Base-by-base conservation (phyloP, 2,329 filamentous ascomycete species). In the Penicillium rolfsii region DNA sequence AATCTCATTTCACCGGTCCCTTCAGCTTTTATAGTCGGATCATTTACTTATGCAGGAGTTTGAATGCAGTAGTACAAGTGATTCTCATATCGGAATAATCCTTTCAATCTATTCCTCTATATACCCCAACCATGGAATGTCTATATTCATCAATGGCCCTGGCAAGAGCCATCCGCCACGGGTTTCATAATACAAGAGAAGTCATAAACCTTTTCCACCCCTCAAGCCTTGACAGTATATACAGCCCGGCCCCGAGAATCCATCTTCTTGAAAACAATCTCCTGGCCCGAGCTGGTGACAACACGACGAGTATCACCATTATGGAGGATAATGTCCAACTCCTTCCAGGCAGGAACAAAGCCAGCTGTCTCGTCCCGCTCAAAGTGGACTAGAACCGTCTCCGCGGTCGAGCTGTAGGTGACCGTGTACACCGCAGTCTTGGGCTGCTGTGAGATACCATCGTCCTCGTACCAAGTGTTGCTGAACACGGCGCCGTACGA, bases 401-500 rank as follows among this genome's bases (percentile, higher is more conserved):
- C 75, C 3, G 78, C 74, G 0, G 79, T 81, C 1, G 79, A 79
- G 40, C 73, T 73, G 62, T 84, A 84, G 28, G 58, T 71, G 33
- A 84, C 43, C 0, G 72, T 79, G 62, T 82, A 83, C 5, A 63
- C 71, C 0, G 81, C 77, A 24, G 82, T 77, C 19, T 70, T 66
- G 2, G 78, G 74, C 4, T 74, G 61, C 7, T 79, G 76, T 8
- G 83, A 81, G 30, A 86, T 79, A 0, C 84, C 84, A 71, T 87
- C 84, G 62, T 87, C 84, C 68, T 87, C 85, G 52, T 80, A 80
- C 84, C 84, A 87, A 0, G 73, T 79, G 14, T 73, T 79, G 16
- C 61, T 62, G 61, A 77, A 82, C 7, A 71, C 76, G 14, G 69
- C 71, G 0, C 73, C 79, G 41, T 77, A 71, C 2, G 74, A 79